Evolutionary conservation across 305 asterid genomes (phyloP), one percentile per base, ranked within the genome.

Genomic region (Salvia sclarea): DNA sequence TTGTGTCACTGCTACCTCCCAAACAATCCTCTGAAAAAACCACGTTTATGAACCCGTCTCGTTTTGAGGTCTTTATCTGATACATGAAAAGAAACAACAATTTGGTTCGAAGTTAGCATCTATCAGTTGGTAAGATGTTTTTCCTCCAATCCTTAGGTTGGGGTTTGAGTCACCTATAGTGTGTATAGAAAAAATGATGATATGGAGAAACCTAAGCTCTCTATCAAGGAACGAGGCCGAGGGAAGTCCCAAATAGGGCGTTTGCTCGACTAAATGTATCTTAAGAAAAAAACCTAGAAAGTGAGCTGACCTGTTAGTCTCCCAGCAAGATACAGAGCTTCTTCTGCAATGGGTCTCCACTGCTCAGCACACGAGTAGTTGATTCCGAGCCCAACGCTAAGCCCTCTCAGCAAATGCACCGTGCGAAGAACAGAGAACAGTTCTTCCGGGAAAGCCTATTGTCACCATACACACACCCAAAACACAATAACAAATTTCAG

Each of bases 321-420:
- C 62, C 97, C 95, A 0, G 96, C 91, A 81, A 21, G 80, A 60
- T 62, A 83, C 9, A 95, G 82, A 79, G 84, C 96, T 86, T 91
- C 95, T 82, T 95, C 96, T 55, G 98, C 98, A 67, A 95, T 81
- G 37, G 97, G 94, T 80, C 94, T 85, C 98, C 98, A 95, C 71
- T 95, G 98, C 80, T 95, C 94, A 22, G 96, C 95, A 60, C 97
- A 92, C 8, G 98, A 95, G 76, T 82, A 91, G 78, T 91, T 89
- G 67, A 95, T 78, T 74, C 99, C 99, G 1, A 95, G 85, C 64
- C 99, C 99, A 49, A 91, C 95, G 45, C 97, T 91, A 61, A 95
- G 97, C 64, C 99, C 99, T 78, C 99, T 84, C 73, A 95, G 81
- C 35, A 95, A 79, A 78, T 89, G 96, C 54, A 95, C 95, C 2